These are phyloP conservation scores for Claviceps cyperi DNA, from an alignment of 2,329 filamentous ascomycete species.

Conservation along the genomic window DNA sequence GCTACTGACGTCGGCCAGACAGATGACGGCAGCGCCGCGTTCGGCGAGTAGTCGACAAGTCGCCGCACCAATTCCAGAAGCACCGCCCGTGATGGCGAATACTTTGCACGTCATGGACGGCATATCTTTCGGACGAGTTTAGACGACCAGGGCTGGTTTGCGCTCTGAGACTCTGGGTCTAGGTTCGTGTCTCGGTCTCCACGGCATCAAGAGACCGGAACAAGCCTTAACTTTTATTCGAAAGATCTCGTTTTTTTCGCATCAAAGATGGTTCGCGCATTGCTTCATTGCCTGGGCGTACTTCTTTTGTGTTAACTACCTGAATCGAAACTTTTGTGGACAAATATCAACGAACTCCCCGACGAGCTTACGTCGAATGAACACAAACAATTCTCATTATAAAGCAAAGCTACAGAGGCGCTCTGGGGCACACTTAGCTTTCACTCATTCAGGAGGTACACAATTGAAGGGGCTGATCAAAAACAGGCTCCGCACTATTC, in stretches of 20 bases:
- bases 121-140: neutral
- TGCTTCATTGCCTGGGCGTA: no score
- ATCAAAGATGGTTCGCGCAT: no score
- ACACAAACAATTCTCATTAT: no score
- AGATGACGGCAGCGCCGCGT: neutral
- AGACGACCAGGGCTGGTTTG: neutral
- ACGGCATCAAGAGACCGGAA: no score
- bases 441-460: no score
- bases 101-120: neutral
- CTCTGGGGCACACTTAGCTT: no score
- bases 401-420: no score
- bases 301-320: no score
- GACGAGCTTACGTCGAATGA: neutral
- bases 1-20: neutral
- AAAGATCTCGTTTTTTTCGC: neutral
- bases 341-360: neutral
- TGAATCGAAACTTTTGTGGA: neutral
- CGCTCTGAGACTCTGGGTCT: neutral
- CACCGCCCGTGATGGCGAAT: constrained; percentile 1
- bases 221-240: no score
- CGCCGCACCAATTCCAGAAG: constrained; percentile 2
- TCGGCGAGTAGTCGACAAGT: constrained; percentile 1
- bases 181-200: no score
- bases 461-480: no score
- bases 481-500: neutral